Base-by-base conservation (phyloP, 129 eudicot species). In the Artemisia argyi region DNA sequence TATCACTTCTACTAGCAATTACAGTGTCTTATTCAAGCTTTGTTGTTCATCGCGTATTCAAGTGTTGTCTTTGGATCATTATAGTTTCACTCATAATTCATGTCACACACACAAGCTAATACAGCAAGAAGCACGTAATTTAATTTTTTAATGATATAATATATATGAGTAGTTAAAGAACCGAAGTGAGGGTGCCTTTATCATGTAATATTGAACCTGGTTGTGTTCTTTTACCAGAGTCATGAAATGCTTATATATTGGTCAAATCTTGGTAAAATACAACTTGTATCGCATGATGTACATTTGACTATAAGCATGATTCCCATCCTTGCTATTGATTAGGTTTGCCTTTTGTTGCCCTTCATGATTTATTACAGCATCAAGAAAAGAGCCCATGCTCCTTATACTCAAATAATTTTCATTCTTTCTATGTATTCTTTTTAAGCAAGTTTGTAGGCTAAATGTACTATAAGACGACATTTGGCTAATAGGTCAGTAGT, bases 311-410 rank as follows among this genome's bases (percentile, higher is more conserved):
- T 7, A 58, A 59, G 56, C 61, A 68, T 32, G 69, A 32, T 48
- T 74, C 32, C 1, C 72, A 54, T 20, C n/a, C 28, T 64, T 63
- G 13, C 4, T 74, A 30, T 48, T 76, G 75, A 76, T 57, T 12
- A 17, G 19, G 69, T 30, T 68, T 35, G 44, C 68, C 55, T 68
- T 77, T 61, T 55, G 49, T 16, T 61, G 81, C 24, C 57, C 35
- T 63, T 77, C 51, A 77, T 70, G 58, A 61, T 70, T 51, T 61
- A 48, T 53, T 32, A 16, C 71, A 77, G 72, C 66, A 70, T 71
- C 72, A 63, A 71, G 55, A 44, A 71, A 65, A 78, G 61, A 28
- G 50, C 54, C 72, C 77, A 71, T 71, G 82, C 82, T 70, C 44
- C 11, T 60, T 22, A 42, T 54, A 44, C 48, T 55, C 49, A 39